Evolutionary conservation across 192 early-diverging fungal species (phyloP), one percentile per base, ranked within the genome.

Genomic region (Coemansia sp.): DNA sequence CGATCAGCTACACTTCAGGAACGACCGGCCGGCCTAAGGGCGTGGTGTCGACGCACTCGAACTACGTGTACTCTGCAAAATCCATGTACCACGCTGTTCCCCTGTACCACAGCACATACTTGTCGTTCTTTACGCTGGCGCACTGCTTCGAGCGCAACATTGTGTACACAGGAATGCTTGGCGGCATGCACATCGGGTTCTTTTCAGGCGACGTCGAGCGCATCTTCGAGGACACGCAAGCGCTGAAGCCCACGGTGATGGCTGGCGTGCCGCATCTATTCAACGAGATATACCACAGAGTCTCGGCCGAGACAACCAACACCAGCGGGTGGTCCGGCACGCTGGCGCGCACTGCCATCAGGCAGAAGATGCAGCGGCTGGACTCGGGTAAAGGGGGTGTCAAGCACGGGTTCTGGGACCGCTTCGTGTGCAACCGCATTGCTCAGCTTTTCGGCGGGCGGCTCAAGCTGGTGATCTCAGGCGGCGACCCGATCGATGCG

Each of bases 81-180:
- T 63, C 63, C 3, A 48, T 45, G 21, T 51, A 35, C 46, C 52
- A 23, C 21, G 55, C 77, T 10, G 33, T 59, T 61, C 62, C 66
- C 1, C 58, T 77, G 57, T 34, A 48, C n/a, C 68, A 58, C 37
- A 31, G 55, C 20, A 63, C 64, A 16, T 58, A 65, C 49, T 42
- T 95, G 48, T 91, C 91, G 23, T 96, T 95, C 71, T 81, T 98
- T 51, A 93, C 95, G 7, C 80, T 95, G 30, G 92, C 94, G 9
- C 93, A 94, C 74, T 84, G 90, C 31, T 95, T 90, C 73, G 96
- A 94, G 67, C 86, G 89, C 42, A 72, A 75, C 23, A 70, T 83
- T 33, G 81, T 92, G 51, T 69, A 75, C 43, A 68, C 72, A 20
- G 71, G 87, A 43, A 74, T 93, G 31, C 77, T 82, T 23, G 68